Conservation (phyloP, 2,329 filamentous ascomycete species). For the Xylaria sp. region DNA sequence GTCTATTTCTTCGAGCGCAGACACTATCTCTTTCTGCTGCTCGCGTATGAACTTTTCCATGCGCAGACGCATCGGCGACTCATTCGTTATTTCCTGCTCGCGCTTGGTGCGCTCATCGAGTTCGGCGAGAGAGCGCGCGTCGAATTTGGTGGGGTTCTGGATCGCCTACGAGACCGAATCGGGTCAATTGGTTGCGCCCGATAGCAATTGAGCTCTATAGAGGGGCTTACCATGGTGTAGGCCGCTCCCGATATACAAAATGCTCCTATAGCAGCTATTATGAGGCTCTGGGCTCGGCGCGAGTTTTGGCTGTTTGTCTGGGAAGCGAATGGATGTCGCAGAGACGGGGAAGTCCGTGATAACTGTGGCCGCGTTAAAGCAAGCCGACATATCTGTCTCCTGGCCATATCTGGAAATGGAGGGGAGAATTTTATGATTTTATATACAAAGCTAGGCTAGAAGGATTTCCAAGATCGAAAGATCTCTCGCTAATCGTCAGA, state of each 20-base stretch:
- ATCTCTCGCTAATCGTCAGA: slow-evolving; percentile 32
- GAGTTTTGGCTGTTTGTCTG: slow-evolving; percentile 38
- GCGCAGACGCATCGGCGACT: slow-evolving; percentile 94
- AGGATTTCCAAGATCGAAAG: slow-evolving; percentile 23
- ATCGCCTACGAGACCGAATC: slow-evolving; percentile 51
- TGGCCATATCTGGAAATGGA: slow-evolving; percentile 40
- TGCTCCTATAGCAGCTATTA: slow-evolving; percentile 39
- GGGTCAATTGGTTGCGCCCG: slow-evolving; percentile 38
- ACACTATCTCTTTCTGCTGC: slow-evolving; percentile 89
- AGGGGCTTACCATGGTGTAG: slow-evolving; percentile 44
- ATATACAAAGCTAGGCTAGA: slow-evolving; percentile 1
- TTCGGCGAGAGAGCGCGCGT: slow-evolving; percentile 80
- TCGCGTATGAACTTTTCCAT: slow-evolving; percentile 98
- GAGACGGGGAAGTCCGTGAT: slow-evolving; percentile 32
- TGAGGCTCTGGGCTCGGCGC: slow-evolving; percentile 34
- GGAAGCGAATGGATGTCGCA: slow-evolving; percentile 43
- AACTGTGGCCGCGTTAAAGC: slow-evolving; percentile 40
- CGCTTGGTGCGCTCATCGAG: slow-evolving; percentile 84
- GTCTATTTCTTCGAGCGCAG: slow-evolving; percentile 84
- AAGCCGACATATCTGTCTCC: slow-evolving; percentile 42
- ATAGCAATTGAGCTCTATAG: background rate
- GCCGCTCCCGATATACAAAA: slow-evolving; percentile 39
- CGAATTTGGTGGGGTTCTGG: slow-evolving; percentile 60
- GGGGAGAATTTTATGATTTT: slow-evolving; percentile 1
- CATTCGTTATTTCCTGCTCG: slow-evolving; percentile 76